These are phyloP conservation scores for Exophiala spinifera DNA, from an alignment of 2,329 filamentous ascomycete genomes.

Conservation along the genomic window DNA sequence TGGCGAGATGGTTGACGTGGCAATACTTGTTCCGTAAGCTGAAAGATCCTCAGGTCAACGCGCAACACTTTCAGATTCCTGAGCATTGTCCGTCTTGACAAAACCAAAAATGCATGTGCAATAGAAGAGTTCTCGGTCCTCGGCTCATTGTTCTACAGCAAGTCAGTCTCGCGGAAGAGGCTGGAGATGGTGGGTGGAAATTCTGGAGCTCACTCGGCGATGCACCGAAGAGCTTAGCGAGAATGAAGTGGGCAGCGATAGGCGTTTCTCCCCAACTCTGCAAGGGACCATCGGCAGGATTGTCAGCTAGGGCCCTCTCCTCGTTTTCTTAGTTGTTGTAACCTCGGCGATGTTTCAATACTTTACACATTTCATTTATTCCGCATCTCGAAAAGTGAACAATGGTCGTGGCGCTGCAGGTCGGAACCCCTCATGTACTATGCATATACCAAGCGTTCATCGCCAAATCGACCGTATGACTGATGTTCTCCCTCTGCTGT, in stretches of 20 bases:
- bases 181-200: background rate
- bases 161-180: background rate
- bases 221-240: constrained; percentile 42
- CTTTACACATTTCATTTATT: no score
- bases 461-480: background rate
- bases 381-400: no score
- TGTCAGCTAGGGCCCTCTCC: no score
- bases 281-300: constrained; percentile 66
- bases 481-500: background rate
- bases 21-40: background rate
- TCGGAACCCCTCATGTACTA: no score
- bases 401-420: no score
- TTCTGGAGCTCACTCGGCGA: background rate
- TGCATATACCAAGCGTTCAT: background rate
- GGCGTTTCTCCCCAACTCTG: constrained; percentile 37
- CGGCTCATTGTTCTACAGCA: background rate
- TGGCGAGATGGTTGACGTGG: background rate
- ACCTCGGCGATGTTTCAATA: no score
- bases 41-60: no score
- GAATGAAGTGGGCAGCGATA: constrained; percentile 49
- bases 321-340: no score
- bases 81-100: background rate
- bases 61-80: no score
- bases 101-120: background rate
- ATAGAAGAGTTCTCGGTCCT: background rate